Evolutionary conservation across 176 grass and related monocot species (phyloP).

Genomic region (Saccharum spontaneum): DNA sequence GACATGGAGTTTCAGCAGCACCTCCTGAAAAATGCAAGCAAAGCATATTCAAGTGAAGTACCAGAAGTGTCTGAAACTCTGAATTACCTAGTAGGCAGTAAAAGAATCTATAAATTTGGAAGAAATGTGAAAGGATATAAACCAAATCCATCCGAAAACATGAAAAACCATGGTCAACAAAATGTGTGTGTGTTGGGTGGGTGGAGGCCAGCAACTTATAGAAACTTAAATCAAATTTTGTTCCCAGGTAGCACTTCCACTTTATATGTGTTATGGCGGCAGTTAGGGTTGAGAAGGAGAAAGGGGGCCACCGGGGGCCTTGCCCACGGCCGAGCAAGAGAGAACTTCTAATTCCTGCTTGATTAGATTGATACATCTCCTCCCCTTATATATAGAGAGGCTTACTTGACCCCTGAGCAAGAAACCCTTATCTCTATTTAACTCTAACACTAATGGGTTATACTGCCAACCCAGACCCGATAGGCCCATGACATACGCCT

Average conservation of each 20-base stretch:
- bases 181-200: not conserved
- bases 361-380: too few relatives aligned
- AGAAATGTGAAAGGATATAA: conserved; percentile 10
- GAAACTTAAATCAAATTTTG: not conserved
- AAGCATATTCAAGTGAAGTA: conserved; percentile 23
- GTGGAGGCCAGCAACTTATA: conserved; percentile 10
- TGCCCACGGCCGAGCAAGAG: not conserved
- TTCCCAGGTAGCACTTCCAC: not conserved
- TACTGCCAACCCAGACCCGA: not conserved
- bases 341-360: too few relatives aligned
- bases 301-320: not conserved
- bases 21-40: conserved; percentile 62
- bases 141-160: not conserved
- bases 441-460: not conserved
- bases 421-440: not conserved
- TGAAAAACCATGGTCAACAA: not conserved
- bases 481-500: not conserved
- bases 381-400: too few relatives aligned
- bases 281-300: not conserved
- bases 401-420: not conserved
- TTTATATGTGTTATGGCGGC: not conserved
- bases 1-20: conserved; percentile 84
- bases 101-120: not conserved
- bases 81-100: not conserved
- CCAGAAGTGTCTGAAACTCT: not conserved